Base-by-base conservation (phyloP, 805 yeast genomes). In the Ascoidea asiatica region DNA sequence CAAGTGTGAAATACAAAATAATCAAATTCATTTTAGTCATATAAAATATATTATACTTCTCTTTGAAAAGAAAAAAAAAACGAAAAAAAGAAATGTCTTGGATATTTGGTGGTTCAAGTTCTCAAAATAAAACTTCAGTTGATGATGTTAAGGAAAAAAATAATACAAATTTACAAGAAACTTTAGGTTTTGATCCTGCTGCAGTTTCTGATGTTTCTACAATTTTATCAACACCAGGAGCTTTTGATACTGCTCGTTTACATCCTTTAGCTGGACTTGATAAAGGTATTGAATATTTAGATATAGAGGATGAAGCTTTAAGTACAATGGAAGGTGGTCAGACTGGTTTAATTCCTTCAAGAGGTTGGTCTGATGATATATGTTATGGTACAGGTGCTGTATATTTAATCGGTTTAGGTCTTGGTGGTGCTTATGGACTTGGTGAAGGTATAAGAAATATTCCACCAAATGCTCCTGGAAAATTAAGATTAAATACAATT, bases 371-470 rank as follows among this genome's bases (percentile, higher is more conserved):
- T 15, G 98, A 92, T 62, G 97, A 92, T 66, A 72, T 92, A 52
- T 88, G 97, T 73, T 92, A 92, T 64, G 98, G 98, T 54, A 83
- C 97, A 8, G 98, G 98, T 64, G 79, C 95, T 5, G 87, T 88
- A 43, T 92, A 92, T 60, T 71, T 92, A 53, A 54, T 83, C 29
- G 95, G 95, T 39, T 72, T 92, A 52, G 95, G 95, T 35, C 48
- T 77, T 39, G 98, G 98, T 64, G 98, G 98, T 48, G 65, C 79
- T 13, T 81, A 78, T 56, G 98, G 98, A 48, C 66, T 89, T 49
- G 75, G 77, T 48, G 96, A 90, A 63, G 97, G 98, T 50, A 56
- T 92, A 45, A 72, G 73, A 49, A 77, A 78, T 60, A 70, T 92
- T 45, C 92, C 94, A 38, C 73, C 79, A 39, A 71, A 75, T 48